phyloP scores from a whole-genome alignment of 352 stramenopile species.

The Phytophthora pistaciae region DNA sequence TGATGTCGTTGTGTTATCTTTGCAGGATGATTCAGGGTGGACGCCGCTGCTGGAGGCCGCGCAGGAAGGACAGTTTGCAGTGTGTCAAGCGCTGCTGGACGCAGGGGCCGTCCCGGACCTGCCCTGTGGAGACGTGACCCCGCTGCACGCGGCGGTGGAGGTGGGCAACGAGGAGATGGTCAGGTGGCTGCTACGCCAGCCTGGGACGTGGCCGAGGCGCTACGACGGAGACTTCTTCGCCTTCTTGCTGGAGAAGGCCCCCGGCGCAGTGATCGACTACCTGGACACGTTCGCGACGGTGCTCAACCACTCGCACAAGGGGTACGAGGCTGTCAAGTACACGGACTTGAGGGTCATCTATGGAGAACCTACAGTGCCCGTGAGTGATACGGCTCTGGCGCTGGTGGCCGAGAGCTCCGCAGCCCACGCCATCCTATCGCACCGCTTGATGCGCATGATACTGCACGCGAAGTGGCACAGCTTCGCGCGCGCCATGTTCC shows the following conservation, averaged over 20 bases:
- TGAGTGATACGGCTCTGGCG: conserved; percentile 60
- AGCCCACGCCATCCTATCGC: conserved; percentile 58
- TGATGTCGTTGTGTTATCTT: neutral
- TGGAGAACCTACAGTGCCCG: conserved; percentile 53
- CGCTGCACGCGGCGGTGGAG: conserved; percentile 57
- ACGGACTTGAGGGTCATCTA: conserved; percentile 53
- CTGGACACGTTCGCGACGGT: conserved; percentile 67
- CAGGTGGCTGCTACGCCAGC: conserved; percentile 55
- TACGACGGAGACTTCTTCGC: conserved; percentile 65
- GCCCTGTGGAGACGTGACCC: conserved; percentile 45
- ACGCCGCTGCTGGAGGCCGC: conserved; percentile 70
- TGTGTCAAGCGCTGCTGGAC: conserved; percentile 56
- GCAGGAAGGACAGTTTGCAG: conserved; percentile 62
- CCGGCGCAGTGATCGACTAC: conserved; percentile 46
- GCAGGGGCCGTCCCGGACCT: conserved; percentile 55
- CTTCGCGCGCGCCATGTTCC: conserved; percentile 63
- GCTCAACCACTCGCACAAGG: conserved; percentile 41
- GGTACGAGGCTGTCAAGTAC: conserved; percentile 63
- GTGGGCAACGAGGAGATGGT: conserved; percentile 67
- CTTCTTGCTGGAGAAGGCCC: conserved; percentile 64
- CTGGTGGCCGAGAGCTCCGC: conserved; percentile 48
- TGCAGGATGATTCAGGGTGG: conserved; percentile 56
- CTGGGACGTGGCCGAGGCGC: conserved; percentile 29
- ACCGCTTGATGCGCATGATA: conserved; percentile 63
- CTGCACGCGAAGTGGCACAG: conserved; percentile 69